These are phyloP conservation scores for Raddia guianensis DNA, from an alignment of 176 grass and related monocot species.

Conservation along the genomic window DNA sequence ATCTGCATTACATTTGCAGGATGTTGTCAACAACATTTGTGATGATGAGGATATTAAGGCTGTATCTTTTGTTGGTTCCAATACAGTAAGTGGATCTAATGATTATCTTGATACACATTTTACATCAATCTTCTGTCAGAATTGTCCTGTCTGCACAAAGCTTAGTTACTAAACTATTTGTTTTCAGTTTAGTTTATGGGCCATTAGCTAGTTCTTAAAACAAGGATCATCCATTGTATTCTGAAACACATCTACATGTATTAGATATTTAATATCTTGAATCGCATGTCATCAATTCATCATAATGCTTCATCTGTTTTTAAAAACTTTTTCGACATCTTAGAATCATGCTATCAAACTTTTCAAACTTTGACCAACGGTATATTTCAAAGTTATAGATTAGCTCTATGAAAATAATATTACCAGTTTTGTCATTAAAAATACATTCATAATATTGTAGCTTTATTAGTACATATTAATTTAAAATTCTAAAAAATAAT, in stretches of 20 bases:
- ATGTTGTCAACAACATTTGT: constrained; percentile 98
- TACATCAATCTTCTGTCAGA: constrained; percentile 2
- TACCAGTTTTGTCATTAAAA: too few relatives aligned
- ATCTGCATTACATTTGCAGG: constrained; percentile 55
- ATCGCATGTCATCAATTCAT: not conserved
- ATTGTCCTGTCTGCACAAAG: not conserved
- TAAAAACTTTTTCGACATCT: too few relatives aligned
- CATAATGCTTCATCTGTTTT: not conserved
- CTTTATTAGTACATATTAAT: too few relatives aligned
- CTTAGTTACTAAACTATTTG: not conserved
- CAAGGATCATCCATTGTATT: constrained; percentile 4
- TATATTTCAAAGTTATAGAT: too few relatives aligned
- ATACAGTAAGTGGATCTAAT: constrained; percentile 72
- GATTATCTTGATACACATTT: constrained; percentile 23
- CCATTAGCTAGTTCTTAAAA: constrained; percentile 1
- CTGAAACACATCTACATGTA: not conserved
- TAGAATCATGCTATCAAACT: too few relatives aligned
- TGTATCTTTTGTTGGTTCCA: constrained; percentile 98
- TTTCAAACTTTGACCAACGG: too few relatives aligned
- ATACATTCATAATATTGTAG: too few relatives aligned
- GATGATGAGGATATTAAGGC: constrained; percentile 91
- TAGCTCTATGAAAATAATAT: too few relatives aligned
- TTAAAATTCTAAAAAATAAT: too few relatives aligned
- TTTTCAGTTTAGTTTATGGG: not conserved
- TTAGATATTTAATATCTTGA: not conserved